Evolutionary conservation across 805 yeast species (phyloP).

Genomic region (Metschnikowia hibisci): DNA sequence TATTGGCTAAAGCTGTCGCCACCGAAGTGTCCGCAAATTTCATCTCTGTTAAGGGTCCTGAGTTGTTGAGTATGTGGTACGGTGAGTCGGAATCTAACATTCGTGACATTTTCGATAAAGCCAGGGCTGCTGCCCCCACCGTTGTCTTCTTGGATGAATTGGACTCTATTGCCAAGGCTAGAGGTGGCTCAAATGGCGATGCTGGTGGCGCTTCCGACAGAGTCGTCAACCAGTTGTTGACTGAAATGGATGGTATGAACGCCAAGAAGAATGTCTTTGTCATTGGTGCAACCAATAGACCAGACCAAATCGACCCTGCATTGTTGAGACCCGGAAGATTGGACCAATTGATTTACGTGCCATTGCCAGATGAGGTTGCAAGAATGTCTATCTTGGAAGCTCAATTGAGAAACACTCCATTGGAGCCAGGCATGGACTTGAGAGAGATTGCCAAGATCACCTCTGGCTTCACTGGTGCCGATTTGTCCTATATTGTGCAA

Average conservation of each 20-base stretch:
- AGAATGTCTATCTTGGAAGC: slow-evolving; percentile 91
- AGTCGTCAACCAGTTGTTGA: slow-evolving; percentile 91
- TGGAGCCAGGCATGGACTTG: slow-evolving; percentile 94
- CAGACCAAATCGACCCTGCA: slow-evolving; percentile 99
- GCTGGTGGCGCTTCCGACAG: slow-evolving; percentile 97
- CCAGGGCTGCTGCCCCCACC: slow-evolving; percentile 99
- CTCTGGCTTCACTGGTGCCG: slow-evolving; percentile 99
- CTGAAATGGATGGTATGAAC: slow-evolving; percentile 99
- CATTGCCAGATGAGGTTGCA: slow-evolving; percentile 94
- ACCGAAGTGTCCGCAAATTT: slow-evolving; percentile 98
- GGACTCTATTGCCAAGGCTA: slow-evolving; percentile 95
- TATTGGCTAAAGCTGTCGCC: slow-evolving; percentile 98
- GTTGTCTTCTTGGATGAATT: slow-evolving; percentile 97
- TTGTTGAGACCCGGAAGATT: slow-evolving; percentile 98
- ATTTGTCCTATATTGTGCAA: slow-evolving; percentile 93
- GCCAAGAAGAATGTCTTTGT: slow-evolving; percentile 98
- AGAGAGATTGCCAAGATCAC: slow-evolving; percentile 87
- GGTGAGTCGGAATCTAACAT: slow-evolving; percentile 98
- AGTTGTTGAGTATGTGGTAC: slow-evolving; percentile 96
- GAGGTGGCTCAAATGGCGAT: slow-evolving; percentile 73
- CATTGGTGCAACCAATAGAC: slow-evolving; percentile 99
- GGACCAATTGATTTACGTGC: slow-evolving; percentile 97
- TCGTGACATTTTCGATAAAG: slow-evolving; percentile 96
- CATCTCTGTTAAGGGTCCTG: slow-evolving; percentile 96
- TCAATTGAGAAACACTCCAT: slow-evolving; percentile 96